phyloP scores from a whole-genome alignment of 2,329 filamentous ascomycete species.

The Elsinoe arachidis region DNA sequence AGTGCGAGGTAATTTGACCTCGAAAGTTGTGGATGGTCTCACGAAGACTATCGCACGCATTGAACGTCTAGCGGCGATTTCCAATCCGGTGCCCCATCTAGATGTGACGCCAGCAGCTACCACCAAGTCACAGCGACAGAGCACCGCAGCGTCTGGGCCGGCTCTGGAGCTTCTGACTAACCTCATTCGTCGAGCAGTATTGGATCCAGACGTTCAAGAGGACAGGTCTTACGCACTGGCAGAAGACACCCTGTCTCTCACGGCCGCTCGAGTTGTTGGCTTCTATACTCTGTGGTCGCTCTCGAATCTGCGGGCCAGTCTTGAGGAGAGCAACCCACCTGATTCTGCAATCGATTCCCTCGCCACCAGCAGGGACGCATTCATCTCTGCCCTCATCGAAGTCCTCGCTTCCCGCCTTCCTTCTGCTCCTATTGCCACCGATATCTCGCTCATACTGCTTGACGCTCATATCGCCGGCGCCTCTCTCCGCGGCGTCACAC shows the following conservation, averaged over 20 bases:
- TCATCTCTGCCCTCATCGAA: conserved; percentile 28
- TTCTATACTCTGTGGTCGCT: conserved; percentile 95
- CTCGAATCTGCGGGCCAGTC: conserved; percentile 40
- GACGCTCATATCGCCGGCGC: conserved; percentile 77
- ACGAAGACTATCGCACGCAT: conserved; percentile 69
- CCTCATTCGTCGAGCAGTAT: conserved; percentile 65
- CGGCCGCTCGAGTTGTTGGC: conserved; percentile 65
- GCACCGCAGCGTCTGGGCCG: conserved; percentile 16
- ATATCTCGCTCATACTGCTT: conserved; percentile 66
- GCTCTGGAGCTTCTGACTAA: conserved; percentile 62
- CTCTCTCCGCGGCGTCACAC: conserved; percentile 43
- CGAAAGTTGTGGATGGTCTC: conserved; percentile 58
- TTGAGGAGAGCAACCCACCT: conserved; percentile 33
- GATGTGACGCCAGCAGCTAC: conserved; percentile 43
- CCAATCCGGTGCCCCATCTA: conserved; percentile 66
- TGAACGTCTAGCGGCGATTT: conserved; percentile 69
- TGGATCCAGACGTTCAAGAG: conserved; percentile 42
- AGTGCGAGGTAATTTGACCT: conserved; percentile 58
- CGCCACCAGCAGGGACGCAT: conserved; percentile 43
- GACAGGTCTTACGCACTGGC: conserved; percentile 59
- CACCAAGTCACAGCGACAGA: conserved; percentile 27
- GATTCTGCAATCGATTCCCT: conserved; percentile 52
- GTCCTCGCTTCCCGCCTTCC: conserved; percentile 30
- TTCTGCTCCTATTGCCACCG: conserved; percentile 64
- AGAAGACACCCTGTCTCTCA: conserved; percentile 69